Percentiles rank a stretch among this genome's conserved stretches.
phyloP scores from a whole-genome alignment of 768 basidiomycete genomes.

The Hebeloma cylindrosporum region DNA sequence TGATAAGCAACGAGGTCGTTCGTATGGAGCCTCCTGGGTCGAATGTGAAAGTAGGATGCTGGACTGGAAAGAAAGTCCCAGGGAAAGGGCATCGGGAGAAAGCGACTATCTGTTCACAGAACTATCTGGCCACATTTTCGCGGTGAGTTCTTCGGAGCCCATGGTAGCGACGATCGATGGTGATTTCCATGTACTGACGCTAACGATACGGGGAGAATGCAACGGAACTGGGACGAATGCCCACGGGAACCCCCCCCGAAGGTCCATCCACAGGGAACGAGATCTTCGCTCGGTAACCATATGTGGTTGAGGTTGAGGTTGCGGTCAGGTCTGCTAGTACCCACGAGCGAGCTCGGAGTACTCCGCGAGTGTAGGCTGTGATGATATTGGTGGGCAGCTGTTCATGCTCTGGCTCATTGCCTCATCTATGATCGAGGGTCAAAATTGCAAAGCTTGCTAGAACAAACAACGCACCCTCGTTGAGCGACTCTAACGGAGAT shows the following conservation, averaged over 20 bases:
- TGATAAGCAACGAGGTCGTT: conserved; percentile 22
- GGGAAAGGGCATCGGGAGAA: conserved; percentile 18
- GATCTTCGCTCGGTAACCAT: conserved; percentile 25
- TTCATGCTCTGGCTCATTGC: conserved; percentile 20
- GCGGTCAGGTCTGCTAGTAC: conserved; percentile 14
- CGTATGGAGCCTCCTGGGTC: conserved; percentile 13
- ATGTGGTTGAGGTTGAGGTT: conserved; percentile 14
- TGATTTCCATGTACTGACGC: too few species aligned
- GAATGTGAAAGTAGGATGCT: conserved; percentile 13
- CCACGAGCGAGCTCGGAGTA: conserved; percentile 19
- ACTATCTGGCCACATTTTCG: too few species aligned
- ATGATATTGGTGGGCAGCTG: conserved; percentile 18
- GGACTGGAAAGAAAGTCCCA: conserved; percentile 14
- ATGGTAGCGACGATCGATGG: too few species aligned
- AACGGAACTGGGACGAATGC: conserved; percentile 17
- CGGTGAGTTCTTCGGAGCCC: too few species aligned
- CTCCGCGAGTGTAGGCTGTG: conserved; percentile 48
- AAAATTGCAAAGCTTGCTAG: background rate
- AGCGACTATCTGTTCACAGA: conserved; percentile 42
- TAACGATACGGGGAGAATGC: conserved; percentile 42
- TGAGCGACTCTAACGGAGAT: conserved; percentile 75
- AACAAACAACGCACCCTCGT: conserved; percentile 52
- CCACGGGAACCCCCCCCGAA: conserved; percentile 14
- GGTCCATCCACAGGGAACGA: conserved; percentile 36
- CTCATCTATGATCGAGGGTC: conserved; percentile 43